Evolutionary conservation across 257 asterid genomes (phyloP), one percentile per base, ranked within the genome.

Genomic region (Lantana camara): DNA sequence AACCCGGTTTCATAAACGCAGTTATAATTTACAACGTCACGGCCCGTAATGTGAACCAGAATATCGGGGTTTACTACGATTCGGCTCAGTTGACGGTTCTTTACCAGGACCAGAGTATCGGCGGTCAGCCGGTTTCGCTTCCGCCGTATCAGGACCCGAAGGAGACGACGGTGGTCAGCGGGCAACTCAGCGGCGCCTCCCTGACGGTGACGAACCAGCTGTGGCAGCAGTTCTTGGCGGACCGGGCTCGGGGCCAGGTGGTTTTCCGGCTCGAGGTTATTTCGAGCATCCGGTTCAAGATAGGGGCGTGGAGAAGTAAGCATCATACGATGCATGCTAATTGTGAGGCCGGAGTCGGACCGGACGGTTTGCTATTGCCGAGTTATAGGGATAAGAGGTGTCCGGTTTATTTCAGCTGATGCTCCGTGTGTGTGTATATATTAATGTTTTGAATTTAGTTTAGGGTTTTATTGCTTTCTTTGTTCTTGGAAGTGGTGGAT

Each of bases 101-200:
- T 45, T 93, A 81, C 37, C 60, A 85, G 11, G 95, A 75, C 3
- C 82, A 71, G 45, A 76, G 63, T 3, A 21, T 90, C 0, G 97
- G 89, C 9, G 78, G 74, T 0, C 4, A 66, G 44, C 70, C 85
- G 1, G 46, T 80, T 35, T 51, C 74, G 57, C 12, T 30, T 66
- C 85, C 97, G 7, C 87, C 87, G 57, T 93, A 82, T 55, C 95
- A 90, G 37, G 66, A 63, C 71, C 95, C 97, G 0, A 90, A 93
- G 66, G 90, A 85, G 48, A 87, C 95, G 2, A 85, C 83, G 3
- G 27, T 74, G 2, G 46, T 93, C 2, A 75, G 79, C 4, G 92
- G 96, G 17, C 44, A 17, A 5, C 69, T 93, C 12, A 40, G 77
- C 19, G 96, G 98, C 10, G 64, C 86, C 11, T 35, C 83, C 30